These are phyloP conservation scores for Spathaspora girioi DNA, from an alignment of 805 yeast genomes.

Conservation along the genomic window DNA sequence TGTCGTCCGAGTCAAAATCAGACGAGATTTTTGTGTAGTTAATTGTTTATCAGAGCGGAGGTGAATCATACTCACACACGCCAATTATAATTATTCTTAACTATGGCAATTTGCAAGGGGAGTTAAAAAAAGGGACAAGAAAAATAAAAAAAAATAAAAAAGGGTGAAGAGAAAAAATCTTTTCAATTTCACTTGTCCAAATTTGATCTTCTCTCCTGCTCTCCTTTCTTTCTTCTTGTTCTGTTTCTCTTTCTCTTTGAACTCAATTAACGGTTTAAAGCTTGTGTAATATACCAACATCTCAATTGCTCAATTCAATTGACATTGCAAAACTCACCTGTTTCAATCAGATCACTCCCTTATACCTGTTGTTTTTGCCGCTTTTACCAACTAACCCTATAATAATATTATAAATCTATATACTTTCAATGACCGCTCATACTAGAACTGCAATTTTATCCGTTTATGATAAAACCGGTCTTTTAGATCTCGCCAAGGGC, in stretches of 20 bases:
- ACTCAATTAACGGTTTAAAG: not conserved
- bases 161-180: not conserved
- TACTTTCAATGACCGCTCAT: slow-evolving; percentile 27
- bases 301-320: not conserved
- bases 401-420: not conserved
- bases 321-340: not conserved
- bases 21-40: not conserved
- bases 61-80: not conserved
- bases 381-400: not conserved
- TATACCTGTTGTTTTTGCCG: too few relatives aligned
- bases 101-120: not conserved
- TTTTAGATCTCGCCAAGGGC: slow-evolving; percentile 94
- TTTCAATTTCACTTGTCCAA: not conserved
- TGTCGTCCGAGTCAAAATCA: not conserved
- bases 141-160: too few relatives aligned
- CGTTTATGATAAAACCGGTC: slow-evolving; percentile 96
- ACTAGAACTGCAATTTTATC: slow-evolving; percentile 90
- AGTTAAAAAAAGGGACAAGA: not conserved
- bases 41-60: not conserved
- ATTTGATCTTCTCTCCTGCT: not conserved
- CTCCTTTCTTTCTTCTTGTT: too few relatives aligned
- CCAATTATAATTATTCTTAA: not conserved
- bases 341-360: not conserved
- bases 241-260: not conserved
- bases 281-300: not conserved